Evolutionary conservation across 129 eudicot genomes (phyloP).

Genomic region (Calendula officinalis): DNA sequence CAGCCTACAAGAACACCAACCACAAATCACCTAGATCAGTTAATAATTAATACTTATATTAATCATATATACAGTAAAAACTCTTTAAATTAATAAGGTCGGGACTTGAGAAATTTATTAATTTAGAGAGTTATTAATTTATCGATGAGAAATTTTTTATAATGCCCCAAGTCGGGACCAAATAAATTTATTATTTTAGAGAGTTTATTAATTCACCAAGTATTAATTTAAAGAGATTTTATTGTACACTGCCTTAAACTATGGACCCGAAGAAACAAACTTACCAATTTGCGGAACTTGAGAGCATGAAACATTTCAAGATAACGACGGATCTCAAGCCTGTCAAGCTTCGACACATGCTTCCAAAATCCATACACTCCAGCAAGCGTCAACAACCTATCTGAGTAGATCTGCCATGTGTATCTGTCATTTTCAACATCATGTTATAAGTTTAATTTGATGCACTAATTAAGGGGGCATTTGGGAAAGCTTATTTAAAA

Average conservation of each 20-base stretch:
- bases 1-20: slow-evolving; percentile 51
- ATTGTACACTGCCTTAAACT: too few relatives aligned
- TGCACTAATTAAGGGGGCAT: too few relatives aligned
- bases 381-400: slow-evolving; percentile 40
- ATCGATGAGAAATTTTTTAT: too few relatives aligned
- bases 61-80: background rate
- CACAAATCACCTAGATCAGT: background rate
- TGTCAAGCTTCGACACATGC: slow-evolving; percentile 40
- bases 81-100: too few relatives aligned
- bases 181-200: too few relatives aligned
- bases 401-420: slow-evolving; percentile 52
- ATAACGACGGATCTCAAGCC: slow-evolving; percentile 44
- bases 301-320: slow-evolving; percentile 48
- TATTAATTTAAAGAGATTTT: too few relatives aligned
- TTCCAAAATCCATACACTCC: slow-evolving; percentile 52
- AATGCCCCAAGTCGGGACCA: too few relatives aligned
- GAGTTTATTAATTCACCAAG: too few relatives aligned
- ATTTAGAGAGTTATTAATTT: too few relatives aligned
- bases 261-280: background rate
- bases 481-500: too few relatives aligned
- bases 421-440: slow-evolving; percentile 20
- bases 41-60: background rate
- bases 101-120: too few relatives aligned
- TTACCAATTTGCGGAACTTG: slow-evolving; percentile 40
- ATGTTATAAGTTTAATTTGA: too few relatives aligned